phyloP scores from a whole-genome alignment of 495 filamentous ascomycete genomes.

The Talaromyces proteolyticus region DNA sequence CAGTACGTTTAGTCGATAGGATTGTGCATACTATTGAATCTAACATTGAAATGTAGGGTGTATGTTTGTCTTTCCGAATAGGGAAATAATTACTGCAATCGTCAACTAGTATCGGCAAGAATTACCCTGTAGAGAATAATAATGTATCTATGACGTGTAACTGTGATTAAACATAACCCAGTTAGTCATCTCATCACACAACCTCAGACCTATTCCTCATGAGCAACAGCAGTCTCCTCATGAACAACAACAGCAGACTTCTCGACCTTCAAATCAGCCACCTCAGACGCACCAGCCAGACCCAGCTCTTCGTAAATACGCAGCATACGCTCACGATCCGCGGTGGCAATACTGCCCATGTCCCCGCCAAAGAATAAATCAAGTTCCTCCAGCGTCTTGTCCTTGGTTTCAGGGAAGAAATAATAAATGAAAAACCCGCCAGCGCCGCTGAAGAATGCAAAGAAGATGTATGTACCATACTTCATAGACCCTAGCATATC shows the following conservation, averaged over 20 bases:
- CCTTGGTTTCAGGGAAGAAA: constrained; percentile 52
- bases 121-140: too few species aligned
- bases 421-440: constrained; percentile 42
- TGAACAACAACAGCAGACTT: constrained; percentile 2
- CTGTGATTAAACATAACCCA: too few species aligned
- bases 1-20: too few species aligned
- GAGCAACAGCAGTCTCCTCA: neutral
- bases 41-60: too few species aligned
- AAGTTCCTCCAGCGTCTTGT: constrained; percentile 49
- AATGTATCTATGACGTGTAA: too few species aligned
- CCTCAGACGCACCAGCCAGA: constrained; percentile 19
- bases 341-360: constrained; percentile 23
- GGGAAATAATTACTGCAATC: too few species aligned
- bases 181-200: neutral
- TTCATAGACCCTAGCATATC: constrained; percentile 27
- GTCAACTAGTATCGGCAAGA: too few species aligned
- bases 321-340: constrained; percentile 22
- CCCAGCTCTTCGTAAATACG: constrained; percentile 29
- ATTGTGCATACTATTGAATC: too few species aligned
- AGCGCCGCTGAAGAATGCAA: constrained; percentile 39
- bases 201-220: constrained; percentile 1
- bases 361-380: constrained; percentile 43
- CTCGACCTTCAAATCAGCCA: constrained; percentile 21
- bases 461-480: constrained; percentile 41
- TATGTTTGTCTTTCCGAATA: too few species aligned